Evolutionary conservation across 2,329 filamentous ascomycete species (phyloP).

Genomic region (Tolypocladium sp.): DNA sequence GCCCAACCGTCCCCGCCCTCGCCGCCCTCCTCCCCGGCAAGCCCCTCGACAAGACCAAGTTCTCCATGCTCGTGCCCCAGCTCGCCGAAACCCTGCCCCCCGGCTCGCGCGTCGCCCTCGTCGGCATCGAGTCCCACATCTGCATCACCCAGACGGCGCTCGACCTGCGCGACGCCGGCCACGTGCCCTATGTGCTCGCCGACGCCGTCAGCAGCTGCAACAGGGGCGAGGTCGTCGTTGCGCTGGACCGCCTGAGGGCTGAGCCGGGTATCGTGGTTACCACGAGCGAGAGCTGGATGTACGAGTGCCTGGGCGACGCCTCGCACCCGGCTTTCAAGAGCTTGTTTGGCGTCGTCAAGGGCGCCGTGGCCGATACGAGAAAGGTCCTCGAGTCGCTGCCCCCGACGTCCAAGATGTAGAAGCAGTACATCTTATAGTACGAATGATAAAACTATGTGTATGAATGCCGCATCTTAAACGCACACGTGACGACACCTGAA

Average conservation of each 20-base stretch:
- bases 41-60: constrained; percentile 76
- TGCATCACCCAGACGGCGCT: constrained; percentile 89
- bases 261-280: constrained; percentile 68
- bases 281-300: constrained; percentile 81
- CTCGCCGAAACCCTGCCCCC: constrained; percentile 34
- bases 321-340: constrained; percentile 61
- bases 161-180: constrained; percentile 65
- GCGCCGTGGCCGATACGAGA: constrained; percentile 61
- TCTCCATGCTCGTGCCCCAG: constrained; percentile 76
- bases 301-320: constrained; percentile 83
- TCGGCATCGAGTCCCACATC: constrained; percentile 90
- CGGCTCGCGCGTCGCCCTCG: constrained; percentile 58
- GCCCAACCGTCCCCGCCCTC: constrained; percentile 69
- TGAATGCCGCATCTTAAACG: background rate
- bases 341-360: constrained; percentile 71
- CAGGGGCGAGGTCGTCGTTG: constrained; percentile 68
- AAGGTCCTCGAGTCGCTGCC: constrained; percentile 54
- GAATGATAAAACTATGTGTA: too few species aligned
- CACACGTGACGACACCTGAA: background rate
- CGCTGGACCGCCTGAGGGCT: constrained; percentile 63
- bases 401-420: constrained; percentile 45
- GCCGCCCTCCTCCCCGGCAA: constrained; percentile 40
- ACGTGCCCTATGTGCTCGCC: constrained; percentile 77
- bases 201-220: constrained; percentile 89
- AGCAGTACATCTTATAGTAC: background rate